Conservation (phyloP, 352 stramenopile genomes). For the Phytophthora crassamura region DNA sequence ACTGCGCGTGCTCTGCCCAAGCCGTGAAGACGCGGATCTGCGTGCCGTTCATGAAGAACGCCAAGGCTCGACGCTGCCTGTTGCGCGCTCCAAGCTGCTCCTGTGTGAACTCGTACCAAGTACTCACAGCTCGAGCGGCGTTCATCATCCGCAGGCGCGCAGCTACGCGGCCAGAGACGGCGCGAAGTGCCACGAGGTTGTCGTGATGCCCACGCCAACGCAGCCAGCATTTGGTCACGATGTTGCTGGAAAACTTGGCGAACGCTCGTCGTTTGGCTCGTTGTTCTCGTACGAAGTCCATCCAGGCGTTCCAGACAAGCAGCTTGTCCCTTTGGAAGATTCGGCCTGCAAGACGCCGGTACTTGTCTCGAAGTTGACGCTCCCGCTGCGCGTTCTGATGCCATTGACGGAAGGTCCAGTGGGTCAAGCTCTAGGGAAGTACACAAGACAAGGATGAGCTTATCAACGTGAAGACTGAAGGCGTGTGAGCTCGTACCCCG, state of each 20-base stretch:
- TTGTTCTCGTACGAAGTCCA: constrained; percentile 58
- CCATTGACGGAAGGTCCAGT: constrained; percentile 82
- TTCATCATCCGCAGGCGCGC: constrained; percentile 53
- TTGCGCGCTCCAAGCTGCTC: constrained; percentile 59
- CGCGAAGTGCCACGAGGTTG: constrained; percentile 43
- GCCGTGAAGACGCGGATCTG: constrained; percentile 65
- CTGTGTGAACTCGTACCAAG: constrained; percentile 73
- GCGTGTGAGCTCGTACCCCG: constrained; percentile 39
- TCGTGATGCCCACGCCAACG: constrained; percentile 59
- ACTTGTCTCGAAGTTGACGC: constrained; percentile 53
- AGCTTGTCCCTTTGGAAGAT: constrained; percentile 65
- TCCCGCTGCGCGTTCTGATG: constrained; percentile 45
- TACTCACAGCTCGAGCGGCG: constrained; percentile 51
- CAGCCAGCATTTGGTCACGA: constrained; percentile 71
- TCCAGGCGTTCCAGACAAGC: constrained; percentile 66
- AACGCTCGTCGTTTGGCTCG: constrained; percentile 65
- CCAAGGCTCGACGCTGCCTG: constrained; percentile 56
- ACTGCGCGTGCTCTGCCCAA: constrained; percentile 51
- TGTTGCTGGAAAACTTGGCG: constrained; percentile 64
- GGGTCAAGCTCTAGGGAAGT: constrained; percentile 51
- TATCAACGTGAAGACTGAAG: constrained; percentile 7
- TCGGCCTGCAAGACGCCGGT: constrained; percentile 51
- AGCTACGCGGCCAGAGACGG: constrained; percentile 51
- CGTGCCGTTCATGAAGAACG: constrained; percentile 68
- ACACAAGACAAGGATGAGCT: constrained; percentile 4